phyloP scores from a whole-genome alignment of 73 alveolate genomes.

The Urostyla sp. region DNA sequence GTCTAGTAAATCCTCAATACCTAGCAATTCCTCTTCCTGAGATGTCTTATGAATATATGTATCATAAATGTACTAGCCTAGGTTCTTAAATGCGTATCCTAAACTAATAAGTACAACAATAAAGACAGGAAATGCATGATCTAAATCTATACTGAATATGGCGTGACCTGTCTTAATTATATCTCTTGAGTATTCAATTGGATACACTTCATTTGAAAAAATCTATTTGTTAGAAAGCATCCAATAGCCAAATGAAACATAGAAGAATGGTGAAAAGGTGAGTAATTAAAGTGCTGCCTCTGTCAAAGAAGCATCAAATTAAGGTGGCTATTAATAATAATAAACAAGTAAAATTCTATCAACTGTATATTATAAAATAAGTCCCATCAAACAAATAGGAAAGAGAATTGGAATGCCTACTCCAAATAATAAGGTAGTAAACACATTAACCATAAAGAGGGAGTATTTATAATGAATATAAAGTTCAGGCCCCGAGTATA shows the following conservation, averaged over 20 bases:
- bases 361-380: slow-evolving; percentile 5
- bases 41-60: background rate
- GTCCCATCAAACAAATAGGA: slow-evolving; percentile 35
- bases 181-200: slow-evolving; percentile 18
- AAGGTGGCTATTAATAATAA: slow-evolving; percentile 51
- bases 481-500: slow-evolving; percentile 56
- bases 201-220: slow-evolving; percentile 38
- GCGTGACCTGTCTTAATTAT: slow-evolving; percentile 45
- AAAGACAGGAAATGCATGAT: slow-evolving; percentile 47
- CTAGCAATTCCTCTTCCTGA: slow-evolving; percentile 34
- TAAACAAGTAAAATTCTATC: slow-evolving; percentile 52
- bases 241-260: slow-evolving; percentile 67
- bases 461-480: slow-evolving; percentile 56
- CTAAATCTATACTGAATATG: slow-evolving; percentile 9
- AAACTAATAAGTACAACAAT: slow-evolving; percentile 1
- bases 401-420: slow-evolving; percentile 60
- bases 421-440: slow-evolving; percentile 56
- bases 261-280: slow-evolving; percentile 44
- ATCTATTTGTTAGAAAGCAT: slow-evolving; percentile 65
- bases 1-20: slow-evolving; percentile 36
- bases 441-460: slow-evolving; percentile 18
- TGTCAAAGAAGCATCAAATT: slow-evolving; percentile 38
- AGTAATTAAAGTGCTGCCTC: slow-evolving; percentile 24
- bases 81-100: background rate
- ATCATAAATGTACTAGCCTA: background rate